Base-by-base conservation (phyloP, 306 rosid genomes). In the Citrullus mucosospermus region DNA sequence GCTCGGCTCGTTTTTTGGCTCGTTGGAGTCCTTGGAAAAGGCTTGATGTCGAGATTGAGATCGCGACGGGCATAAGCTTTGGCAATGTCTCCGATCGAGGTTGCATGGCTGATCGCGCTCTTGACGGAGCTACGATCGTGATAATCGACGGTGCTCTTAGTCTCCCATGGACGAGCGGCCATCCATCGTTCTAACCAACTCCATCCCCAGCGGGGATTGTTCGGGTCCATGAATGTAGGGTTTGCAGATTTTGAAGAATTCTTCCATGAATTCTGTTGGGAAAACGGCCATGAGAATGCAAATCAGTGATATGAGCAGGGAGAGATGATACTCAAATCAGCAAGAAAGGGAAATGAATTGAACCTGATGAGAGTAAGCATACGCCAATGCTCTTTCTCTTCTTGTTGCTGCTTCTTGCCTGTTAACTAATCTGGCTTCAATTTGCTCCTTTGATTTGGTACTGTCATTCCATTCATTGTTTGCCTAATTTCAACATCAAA, bases 141-240 rank as follows among this genome's bases (percentile, higher is more conserved):
- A 54, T 60, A 78, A 75, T 86, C 83, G 28, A 72, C 30, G 6
- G 85, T 80, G 83, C 80, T 87, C 77, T 73, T 85, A n/a, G 89
- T 79, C 74, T 95, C 97, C 93, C 97, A 92, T 30, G 97, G 97
- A 74, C 96, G 88, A 20, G 90, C 80, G 16, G 95, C 96, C 96
- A 91, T 85, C 99, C 98, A 95, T 80, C 97, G 59, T 76, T 95
- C 99, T 50, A 92, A 81, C 99, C 97, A 95, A 73, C 93, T 91
- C 99, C 99, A 95, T 5, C 99, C 99, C 99, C 97, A 92, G 8
- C 83, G 97, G 22, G 97, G 97, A 80, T 92, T 84, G 85, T 81
- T 88, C 56, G 96, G 93, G 78, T 92, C 97, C 91, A 88, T 87
- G 76, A 91, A 83, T 48, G 97, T 88, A 22, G 95, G 87, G 30